Evolutionary conservation across 306 rosid genomes (phyloP).

Genomic region (Lagenaria siceraria): DNA sequence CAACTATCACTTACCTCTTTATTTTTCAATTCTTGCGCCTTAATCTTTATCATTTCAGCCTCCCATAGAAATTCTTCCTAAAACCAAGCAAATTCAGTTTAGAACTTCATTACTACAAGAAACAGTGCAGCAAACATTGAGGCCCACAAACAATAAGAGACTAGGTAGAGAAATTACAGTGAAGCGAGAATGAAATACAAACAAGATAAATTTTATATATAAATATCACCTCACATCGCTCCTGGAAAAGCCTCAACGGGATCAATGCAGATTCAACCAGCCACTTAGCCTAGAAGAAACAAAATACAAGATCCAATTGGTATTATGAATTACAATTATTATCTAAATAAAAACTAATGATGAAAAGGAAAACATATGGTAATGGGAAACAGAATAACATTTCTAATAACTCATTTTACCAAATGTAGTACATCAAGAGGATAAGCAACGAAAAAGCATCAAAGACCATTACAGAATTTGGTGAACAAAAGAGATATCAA

Average conservation of each 20-base stretch:
- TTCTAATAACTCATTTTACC: background rate
- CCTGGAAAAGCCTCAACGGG: conserved; percentile 81
- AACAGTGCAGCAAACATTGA: background rate
- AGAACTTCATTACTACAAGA: background rate
- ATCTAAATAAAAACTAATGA: background rate
- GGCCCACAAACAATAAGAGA: background rate
- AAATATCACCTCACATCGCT: conserved; percentile 81
- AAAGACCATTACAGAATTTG: background rate
- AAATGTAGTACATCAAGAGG: background rate
- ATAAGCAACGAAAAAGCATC: background rate
- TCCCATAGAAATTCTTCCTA: conserved; percentile 97
- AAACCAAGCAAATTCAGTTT: conserved; percentile 6
- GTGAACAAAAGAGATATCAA: background rate
- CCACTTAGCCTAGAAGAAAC: conserved; percentile 69
- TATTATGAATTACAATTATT: background rate
- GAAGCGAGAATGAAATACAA: background rate
- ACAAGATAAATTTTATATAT: background rate
- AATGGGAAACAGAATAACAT: background rate
- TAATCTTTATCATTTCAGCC: conserved; percentile 91
- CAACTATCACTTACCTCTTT: conserved; percentile 57
- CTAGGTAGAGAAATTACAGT: conserved; percentile 1
- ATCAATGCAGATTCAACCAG: conserved; percentile 75
- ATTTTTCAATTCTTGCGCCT: conserved; percentile 92
- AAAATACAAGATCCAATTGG: background rate
- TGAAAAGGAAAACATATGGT: background rate